Evolutionary conservation across 257 asterid genomes (phyloP).

Genomic region (Leonotis leonurus): DNA sequence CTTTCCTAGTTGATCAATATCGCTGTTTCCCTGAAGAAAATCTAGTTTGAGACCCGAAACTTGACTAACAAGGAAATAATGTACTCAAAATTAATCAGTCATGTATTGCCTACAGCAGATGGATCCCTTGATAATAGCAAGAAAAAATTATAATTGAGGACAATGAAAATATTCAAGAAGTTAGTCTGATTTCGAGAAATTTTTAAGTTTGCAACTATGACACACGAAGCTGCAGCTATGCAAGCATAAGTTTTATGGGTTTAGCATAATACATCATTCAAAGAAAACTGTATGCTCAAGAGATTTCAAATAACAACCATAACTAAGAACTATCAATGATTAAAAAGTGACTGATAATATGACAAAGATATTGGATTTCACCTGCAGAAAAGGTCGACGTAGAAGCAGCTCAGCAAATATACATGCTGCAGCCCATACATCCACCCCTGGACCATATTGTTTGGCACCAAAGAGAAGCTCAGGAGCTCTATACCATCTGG

Average conservation of each 20-base stretch:
- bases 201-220: neutral
- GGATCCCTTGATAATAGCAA: neutral
- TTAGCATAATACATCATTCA: neutral
- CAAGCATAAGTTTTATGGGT: neutral
- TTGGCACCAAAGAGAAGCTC: constrained; percentile 96
- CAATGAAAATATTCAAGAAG: neutral
- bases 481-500: constrained; percentile 99
- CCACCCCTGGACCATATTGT: constrained; percentile 98
- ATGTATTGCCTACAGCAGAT: neutral
- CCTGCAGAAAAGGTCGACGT: constrained; percentile 94
- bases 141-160: neutral
- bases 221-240: neutral
- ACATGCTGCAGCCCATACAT: constrained; percentile 99
- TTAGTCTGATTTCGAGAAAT: neutral
- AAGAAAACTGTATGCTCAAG: neutral
- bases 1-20: constrained; percentile 96
- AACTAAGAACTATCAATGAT: neutral
- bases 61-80: constrained; percentile 1
- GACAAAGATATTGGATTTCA: constrained; percentile 19
- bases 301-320: neutral
- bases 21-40: constrained; percentile 70
- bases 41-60: constrained; percentile 9
- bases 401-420: constrained; percentile 92
- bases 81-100: neutral
- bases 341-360: neutral